phyloP scores from a whole-genome alignment of 352 stramenopile species.

The Globisporangium abappressorium region DNA sequence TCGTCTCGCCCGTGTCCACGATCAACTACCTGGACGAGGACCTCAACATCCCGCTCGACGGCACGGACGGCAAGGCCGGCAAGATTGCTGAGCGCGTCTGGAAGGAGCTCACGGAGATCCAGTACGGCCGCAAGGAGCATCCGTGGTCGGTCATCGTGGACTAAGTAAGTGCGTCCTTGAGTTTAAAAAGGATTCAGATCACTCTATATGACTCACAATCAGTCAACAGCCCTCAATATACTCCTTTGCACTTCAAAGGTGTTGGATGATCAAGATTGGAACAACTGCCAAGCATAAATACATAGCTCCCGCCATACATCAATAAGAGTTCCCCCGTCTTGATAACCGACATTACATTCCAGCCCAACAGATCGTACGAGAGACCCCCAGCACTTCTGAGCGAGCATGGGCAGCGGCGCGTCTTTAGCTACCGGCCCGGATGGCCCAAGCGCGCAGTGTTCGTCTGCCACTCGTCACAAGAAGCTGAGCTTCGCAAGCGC shows the following conservation, averaged over 20 bases:
- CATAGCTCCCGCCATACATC: too few relatives aligned
- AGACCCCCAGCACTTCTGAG: background rate
- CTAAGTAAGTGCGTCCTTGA: constrained; percentile 12
- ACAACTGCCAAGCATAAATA: too few relatives aligned
- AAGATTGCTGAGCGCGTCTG: constrained; percentile 87
- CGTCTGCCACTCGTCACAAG: constrained; percentile 27
- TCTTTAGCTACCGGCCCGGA: constrained; percentile 10
- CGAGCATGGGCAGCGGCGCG: constrained; percentile 25
- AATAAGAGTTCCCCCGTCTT: too few relatives aligned
- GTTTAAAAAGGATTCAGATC: background rate
- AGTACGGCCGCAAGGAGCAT: constrained; percentile 40
- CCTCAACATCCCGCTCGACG: constrained; percentile 89
- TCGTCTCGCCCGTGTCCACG: constrained; percentile 92
- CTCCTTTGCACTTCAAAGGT: too few relatives aligned
- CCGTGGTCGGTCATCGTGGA: constrained; percentile 41
- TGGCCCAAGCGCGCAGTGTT: constrained; percentile 13
- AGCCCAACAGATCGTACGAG: too few relatives aligned
- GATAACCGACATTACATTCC: too few relatives aligned
- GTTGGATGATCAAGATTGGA: too few relatives aligned
- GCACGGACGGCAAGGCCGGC: constrained; percentile 77
- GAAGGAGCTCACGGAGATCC: constrained; percentile 90
- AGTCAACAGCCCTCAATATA: too few relatives aligned
- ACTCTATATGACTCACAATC: too few relatives aligned
- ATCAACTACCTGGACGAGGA: constrained; percentile 95
- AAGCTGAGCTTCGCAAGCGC: constrained; percentile 15